These are phyloP conservation scores for Phanerochaete sordida DNA, from an alignment of 768 basidiomycete genomes.

Conservation along the genomic window DNA sequence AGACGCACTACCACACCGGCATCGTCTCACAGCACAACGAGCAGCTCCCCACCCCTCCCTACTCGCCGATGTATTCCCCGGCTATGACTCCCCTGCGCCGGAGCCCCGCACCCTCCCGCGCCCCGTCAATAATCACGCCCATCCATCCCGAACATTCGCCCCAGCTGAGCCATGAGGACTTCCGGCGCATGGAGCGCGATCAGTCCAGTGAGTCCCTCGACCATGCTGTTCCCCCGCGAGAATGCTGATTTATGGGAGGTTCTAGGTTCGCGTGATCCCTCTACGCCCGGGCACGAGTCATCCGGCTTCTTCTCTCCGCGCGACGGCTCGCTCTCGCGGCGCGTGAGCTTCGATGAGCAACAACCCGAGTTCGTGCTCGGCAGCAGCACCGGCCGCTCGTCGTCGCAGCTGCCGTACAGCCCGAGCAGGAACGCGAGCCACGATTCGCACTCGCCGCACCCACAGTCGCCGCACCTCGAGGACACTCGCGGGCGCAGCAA, in stretches of 20 bases:
- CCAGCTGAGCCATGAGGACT: slow-evolving; percentile 15
- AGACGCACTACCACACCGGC: slow-evolving; percentile 27
- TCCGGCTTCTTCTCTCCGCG: slow-evolving; percentile 13
- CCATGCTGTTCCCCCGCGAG: neutral
- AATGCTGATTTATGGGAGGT: neutral
- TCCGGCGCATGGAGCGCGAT: slow-evolving; percentile 14
- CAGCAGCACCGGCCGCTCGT: slow-evolving; percentile 14
- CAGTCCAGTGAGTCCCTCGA: slow-evolving; percentile 9
- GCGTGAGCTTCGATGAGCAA: slow-evolving; percentile 19
- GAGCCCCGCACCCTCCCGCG: slow-evolving; percentile 4
- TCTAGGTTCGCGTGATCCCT: slow-evolving; percentile 2
- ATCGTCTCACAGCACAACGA: slow-evolving; percentile 24
- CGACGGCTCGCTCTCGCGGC: slow-evolving; percentile 17
- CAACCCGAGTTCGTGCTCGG: slow-evolving; percentile 23
- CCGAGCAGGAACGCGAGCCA: neutral
- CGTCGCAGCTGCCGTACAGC: slow-evolving; percentile 2
- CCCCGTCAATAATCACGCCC: slow-evolving; percentile 9
- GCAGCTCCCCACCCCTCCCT: slow-evolving; percentile 30
- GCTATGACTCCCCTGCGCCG: slow-evolving; percentile 22
- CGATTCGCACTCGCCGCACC: slow-evolving; percentile 1
- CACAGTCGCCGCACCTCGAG: no score
- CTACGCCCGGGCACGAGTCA: neutral
- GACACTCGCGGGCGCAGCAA: slow-evolving; percentile 35
- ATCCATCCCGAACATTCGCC: slow-evolving; percentile 13
- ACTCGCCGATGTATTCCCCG: slow-evolving; percentile 24